Conservation (phyloP, 306 rosid genomes). For the Arachis stenosperma region DNA sequence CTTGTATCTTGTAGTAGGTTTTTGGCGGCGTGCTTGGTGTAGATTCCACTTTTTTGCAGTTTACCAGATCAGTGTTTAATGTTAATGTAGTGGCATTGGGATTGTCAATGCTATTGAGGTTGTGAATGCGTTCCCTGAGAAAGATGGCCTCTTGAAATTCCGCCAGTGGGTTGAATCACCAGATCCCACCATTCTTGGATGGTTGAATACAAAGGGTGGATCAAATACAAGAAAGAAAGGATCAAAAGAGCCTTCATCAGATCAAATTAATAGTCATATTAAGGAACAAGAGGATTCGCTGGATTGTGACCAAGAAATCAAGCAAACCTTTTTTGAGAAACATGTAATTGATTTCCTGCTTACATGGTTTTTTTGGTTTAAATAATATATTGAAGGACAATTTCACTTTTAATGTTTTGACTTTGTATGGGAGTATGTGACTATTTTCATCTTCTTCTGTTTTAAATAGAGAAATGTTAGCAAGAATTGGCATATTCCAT, state of each 20-base stretch:
- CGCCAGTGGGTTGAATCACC: slow-evolving; percentile 97
- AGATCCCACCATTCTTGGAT: slow-evolving; percentile 86
- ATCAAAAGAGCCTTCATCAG: slow-evolving; percentile 53
- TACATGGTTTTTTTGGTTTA: slow-evolving; percentile 10
- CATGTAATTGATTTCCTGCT: slow-evolving; percentile 58
- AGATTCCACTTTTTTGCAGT: slow-evolving; percentile 24
- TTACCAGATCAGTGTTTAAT: slow-evolving; percentile 37
- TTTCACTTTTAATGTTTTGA: slow-evolving; percentile 28
- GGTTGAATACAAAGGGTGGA: slow-evolving; percentile 53
- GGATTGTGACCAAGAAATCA: slow-evolving; percentile 45
- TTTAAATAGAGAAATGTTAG: slow-evolving; percentile 86
- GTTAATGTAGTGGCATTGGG: slow-evolving; percentile 85
- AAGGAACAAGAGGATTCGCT: slow-evolving; percentile 53
- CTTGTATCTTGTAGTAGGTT: slow-evolving; percentile 25
- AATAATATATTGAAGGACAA: slow-evolving; percentile 24
- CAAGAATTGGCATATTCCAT: slow-evolving; percentile 97
- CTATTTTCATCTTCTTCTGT: slow-evolving; percentile 7
- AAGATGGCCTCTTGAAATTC: slow-evolving; percentile 78
- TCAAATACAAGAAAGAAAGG: slow-evolving; percentile 57
- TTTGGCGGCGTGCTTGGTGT: slow-evolving; percentile 22
- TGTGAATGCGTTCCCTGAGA: slow-evolving; percentile 88
- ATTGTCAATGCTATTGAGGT: slow-evolving; percentile 98
- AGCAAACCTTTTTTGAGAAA: slow-evolving; percentile 69
- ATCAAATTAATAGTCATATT: slow-evolving; percentile 43
- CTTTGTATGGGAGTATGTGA: slow-evolving; percentile 26